These are phyloP conservation scores for Floccularia luteovirens DNA, from an alignment of 768 basidiomycete genomes.

Conservation along the genomic window DNA sequence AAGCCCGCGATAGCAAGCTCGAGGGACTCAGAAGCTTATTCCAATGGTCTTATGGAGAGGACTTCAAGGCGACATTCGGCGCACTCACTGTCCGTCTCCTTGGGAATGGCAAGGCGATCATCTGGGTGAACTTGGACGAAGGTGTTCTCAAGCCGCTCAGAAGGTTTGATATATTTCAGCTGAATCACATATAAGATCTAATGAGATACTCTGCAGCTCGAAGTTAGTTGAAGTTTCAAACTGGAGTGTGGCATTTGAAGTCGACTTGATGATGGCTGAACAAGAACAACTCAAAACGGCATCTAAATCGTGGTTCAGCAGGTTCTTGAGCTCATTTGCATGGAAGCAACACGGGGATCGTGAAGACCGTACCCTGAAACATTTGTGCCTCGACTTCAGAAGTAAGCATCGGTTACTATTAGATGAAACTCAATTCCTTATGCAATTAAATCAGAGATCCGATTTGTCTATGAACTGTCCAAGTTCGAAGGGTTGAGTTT, in stretches of 20 bases:
- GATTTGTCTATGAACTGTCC: slow-evolving; percentile 10
- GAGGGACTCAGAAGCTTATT: slow-evolving; percentile 2
- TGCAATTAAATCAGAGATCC: slow-evolving; percentile 3
- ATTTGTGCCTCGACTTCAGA: slow-evolving; percentile 10
- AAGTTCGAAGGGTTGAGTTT: slow-evolving; percentile 6
- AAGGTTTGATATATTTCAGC: not conserved
- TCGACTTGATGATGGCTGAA: slow-evolving; percentile 5
- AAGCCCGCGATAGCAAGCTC: slow-evolving; percentile 1
- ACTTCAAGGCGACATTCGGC: slow-evolving; percentile 10
- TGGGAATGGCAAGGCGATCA: slow-evolving; percentile 6
- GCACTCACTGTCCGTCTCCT: slow-evolving; percentile 6
- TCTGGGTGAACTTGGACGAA: slow-evolving; percentile 8
- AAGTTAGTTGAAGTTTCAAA: slow-evolving; percentile 3
- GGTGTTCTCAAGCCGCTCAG: slow-evolving; percentile 6
- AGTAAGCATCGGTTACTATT: slow-evolving; percentile 6
- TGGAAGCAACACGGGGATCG: slow-evolving; percentile 4
- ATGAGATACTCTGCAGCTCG: slow-evolving; percentile 1
- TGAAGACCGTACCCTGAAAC: slow-evolving; percentile 3
- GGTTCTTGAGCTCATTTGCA: slow-evolving; percentile 4
- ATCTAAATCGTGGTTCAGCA: slow-evolving; percentile 5
- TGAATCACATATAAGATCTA: not conserved
- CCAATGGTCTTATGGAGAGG: slow-evolving; percentile 6
- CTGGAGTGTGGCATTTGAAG: slow-evolving; percentile 11
- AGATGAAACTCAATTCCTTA: not conserved
- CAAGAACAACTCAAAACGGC: slow-evolving; percentile 1